Evolutionary conservation across 78 protist species (phyloP).

Genomic region (Ministeria vibrans): DNA sequence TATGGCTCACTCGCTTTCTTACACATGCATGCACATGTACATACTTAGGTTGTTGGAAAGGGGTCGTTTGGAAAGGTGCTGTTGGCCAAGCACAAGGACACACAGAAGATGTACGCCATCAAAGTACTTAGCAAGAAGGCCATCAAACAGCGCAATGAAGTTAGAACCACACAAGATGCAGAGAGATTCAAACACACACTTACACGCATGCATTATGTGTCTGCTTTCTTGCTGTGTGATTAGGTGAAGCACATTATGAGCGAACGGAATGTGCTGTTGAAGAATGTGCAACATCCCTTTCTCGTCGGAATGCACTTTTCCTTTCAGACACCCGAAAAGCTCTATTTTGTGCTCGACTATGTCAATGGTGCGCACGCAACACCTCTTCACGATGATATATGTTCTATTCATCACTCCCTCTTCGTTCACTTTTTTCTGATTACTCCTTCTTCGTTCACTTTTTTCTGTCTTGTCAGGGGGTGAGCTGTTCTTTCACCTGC

Average conservation of each 20-base stretch:
- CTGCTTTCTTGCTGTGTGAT: not conserved
- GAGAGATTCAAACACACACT: not conserved
- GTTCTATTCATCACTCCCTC: no score
- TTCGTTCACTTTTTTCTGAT: not conserved
- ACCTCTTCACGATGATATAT: not conserved
- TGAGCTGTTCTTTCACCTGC: slow-evolving; percentile 76
- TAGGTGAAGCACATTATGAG: slow-evolving; percentile 6
- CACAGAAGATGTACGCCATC: slow-evolving; percentile 48
- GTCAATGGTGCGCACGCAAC: slow-evolving; percentile 47
- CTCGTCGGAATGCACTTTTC: slow-evolving; percentile 62
- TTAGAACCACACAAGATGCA: no score
- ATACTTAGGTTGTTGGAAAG: slow-evolving; percentile 38
- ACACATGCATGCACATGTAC: no score
- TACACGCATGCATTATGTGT: not conserved
- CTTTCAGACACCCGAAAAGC: slow-evolving; percentile 64
- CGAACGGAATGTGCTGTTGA: slow-evolving; percentile 22
- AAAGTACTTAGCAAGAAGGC: slow-evolving; percentile 55
- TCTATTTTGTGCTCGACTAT: slow-evolving; percentile 54
- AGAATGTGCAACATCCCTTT: slow-evolving; percentile 52
- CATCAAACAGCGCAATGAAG: slow-evolving; percentile 35
- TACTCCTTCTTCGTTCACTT: not conserved
- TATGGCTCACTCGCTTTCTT: no score
- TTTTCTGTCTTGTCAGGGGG: slow-evolving; percentile 25
- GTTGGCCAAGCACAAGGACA: not conserved
- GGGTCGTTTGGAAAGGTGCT: slow-evolving; percentile 47